Evolutionary conservation across 148 eudicot species (phyloP).

Genomic region (Vaccinium myrtillus): DNA sequence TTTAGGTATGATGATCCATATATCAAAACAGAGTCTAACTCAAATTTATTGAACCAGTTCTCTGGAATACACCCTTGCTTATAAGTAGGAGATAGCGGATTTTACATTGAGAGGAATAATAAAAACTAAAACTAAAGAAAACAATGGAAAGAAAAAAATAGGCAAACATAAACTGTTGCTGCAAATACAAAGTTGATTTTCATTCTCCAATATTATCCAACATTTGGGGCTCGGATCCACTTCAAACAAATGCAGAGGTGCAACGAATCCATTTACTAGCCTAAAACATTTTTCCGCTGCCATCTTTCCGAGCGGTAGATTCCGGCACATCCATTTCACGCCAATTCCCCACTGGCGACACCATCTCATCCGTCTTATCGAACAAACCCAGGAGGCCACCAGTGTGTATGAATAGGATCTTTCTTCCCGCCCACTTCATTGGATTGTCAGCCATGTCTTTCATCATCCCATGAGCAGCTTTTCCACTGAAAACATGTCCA

Average conservation of each 20-base stretch:
- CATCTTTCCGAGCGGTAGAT: slow-evolving; percentile 74
- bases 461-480: slow-evolving; percentile 78
- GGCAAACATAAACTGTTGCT: not conserved
- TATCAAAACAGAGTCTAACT: not conserved
- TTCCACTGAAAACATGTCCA: slow-evolving; percentile 53
- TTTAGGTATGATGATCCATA: not conserved
- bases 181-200: not conserved
- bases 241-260: not conserved
- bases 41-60: too few relatives aligned
- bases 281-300: slow-evolving; percentile 81
- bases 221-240: not conserved
- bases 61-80: too few relatives aligned
- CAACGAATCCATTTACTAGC: not conserved
- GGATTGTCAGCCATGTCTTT: slow-evolving; percentile 78
- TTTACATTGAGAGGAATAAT: too few relatives aligned
- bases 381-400: slow-evolving; percentile 90
- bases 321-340: slow-evolving; percentile 65
- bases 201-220: not conserved
- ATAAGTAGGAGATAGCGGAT: too few relatives aligned
- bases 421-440: slow-evolving; percentile 79
- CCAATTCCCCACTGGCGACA: slow-evolving; percentile 60
- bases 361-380: slow-evolving; percentile 72
- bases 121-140: too few relatives aligned
- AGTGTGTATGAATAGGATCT: slow-evolving; percentile 86
- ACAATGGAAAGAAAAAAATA: too few relatives aligned